Evolutionary conservation across 768 basidiomycete species (phyloP), one percentile per base, ranked within the genome.

Genomic region (Rhizopogon rudus): DNA sequence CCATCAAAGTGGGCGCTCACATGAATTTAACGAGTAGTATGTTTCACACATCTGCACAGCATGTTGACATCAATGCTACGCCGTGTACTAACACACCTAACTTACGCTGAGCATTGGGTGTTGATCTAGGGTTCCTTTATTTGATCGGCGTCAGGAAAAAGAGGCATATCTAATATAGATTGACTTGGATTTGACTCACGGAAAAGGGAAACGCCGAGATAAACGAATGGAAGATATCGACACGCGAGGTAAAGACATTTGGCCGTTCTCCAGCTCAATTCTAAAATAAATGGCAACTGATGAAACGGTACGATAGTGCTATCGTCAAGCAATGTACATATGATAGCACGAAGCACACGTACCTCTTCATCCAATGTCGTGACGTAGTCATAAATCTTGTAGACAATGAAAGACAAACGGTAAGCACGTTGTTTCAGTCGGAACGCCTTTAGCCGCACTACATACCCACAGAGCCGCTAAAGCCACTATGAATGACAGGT

Each of bases 101-200:
- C 48, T 37, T 22, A 49, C 48, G 20, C 20, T 16, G 48, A 49
- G 48, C 22, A 22, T 37, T 25, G 48, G 48, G 6, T 49, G 2
- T 4, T 2, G 57, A 6, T 37, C 35, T 6, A 37, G 22, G 3
- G 35, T 3, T 78, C 52, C 84, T 49, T 25, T 7, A 37, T 49
- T 3, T 9, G 2, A 35, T 22, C 4, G 13, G 22, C 20, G 9
- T 37, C 35, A 35, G 48, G 39, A 7, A 48, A 50, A 49, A 10
- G 17, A 28, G 44, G 44, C 9, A 20, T 5, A 31, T 33, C 20
- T 9, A 16, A 20, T 10, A 25, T 16, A 25, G 12, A 46, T 13
- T 12, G 16, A 6, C 3, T 9, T 5, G 4, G 8, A 7, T n/a
- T 17, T 8, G 20, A 51, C 52, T 53, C 39, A 53, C 52, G 52